Base-by-base conservation (phyloP, 768 basidiomycete species). In the Kwoniella pini region DNA sequence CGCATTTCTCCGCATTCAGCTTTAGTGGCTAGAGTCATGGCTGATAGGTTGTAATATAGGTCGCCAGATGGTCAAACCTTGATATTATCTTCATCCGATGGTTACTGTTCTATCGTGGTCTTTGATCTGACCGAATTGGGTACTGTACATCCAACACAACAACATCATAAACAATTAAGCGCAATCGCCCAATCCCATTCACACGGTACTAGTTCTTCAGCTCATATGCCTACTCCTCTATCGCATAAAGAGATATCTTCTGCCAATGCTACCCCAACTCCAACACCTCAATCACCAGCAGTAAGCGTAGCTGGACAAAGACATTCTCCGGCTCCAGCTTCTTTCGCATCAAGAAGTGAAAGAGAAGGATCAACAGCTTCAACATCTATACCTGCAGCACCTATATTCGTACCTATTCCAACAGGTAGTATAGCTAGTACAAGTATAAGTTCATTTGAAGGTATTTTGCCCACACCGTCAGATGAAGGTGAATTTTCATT, bases 1-100 rank as follows among this genome's bases (percentile, higher is more conserved):
- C 24, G 22, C 22, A 52, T 45, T 40, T 36, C 11, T 38, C 15
- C n/a, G n/a, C 40, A 19, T 17, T 28, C 11, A 28, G 9, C 49
- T 11, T 4, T 52, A 24, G 10, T 48, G 31, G n/a, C 33, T 36
- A 36, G 15, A 36, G 33, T 51, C 28, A 40, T 33, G 17, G n/a
- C 3, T 44, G 22, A 31, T 26, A 42, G 7, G 7, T 7, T 36
- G 7, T 15, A 3, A 6, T 17, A 40, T 70, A 98, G 95, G 95
- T 95, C 95, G 1, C 86, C 92, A 0, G 96, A 98, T 70, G 96
- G 96, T 3, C 91, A 96, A 77, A 86, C 89, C 40, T 83, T 99
- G 17, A 85, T 98, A 49, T 85, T 97, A 26, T 88, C 93, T 1
- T 90, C 92, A 0, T 86, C 92, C 26, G 96, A 99, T 74, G 96